Percentiles rank a stretch among this genome's conserved stretches.
phyloP scores from a whole-genome alignment of 2,329 filamentous ascomycete genomes.

The Laburnicola sp. region DNA sequence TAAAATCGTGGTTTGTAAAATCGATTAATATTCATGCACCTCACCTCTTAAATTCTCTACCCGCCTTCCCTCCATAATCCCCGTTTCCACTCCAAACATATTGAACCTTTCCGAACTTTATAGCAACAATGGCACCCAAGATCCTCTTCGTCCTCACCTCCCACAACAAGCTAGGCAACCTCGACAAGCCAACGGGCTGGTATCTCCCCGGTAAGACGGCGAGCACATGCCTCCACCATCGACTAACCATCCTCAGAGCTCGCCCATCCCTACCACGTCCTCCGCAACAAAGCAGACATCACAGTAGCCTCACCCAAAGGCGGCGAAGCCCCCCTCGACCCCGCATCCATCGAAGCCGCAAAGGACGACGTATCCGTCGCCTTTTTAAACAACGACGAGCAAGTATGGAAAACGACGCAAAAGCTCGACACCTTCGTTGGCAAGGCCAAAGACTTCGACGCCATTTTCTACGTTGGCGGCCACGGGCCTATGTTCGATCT shows the following conservation, averaged over 20 bases:
- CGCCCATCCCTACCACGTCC: conserved; percentile 46
- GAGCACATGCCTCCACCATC: background rate
- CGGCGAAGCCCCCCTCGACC: conserved; percentile 45
- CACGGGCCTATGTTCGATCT: conserved; percentile 71
- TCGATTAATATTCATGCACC: no score
- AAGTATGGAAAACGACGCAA: conserved; percentile 66
- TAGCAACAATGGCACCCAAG: conserved; percentile 49
- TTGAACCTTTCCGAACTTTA: no score
- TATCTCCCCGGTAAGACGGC: conserved; percentile 53
- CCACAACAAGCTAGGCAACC: conserved; percentile 51
- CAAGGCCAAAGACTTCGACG: conserved; percentile 62
- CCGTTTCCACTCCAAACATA: no score
- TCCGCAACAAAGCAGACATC: conserved; percentile 43
- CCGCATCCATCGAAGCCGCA: conserved; percentile 44
- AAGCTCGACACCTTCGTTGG: conserved; percentile 61
- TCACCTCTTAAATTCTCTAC: no score
- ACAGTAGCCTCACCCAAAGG: conserved; percentile 47
- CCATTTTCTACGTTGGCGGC: conserved; percentile 63
- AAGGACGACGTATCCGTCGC: conserved; percentile 51
- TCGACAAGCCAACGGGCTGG: conserved; percentile 65
- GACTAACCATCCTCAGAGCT: conserved; percentile 17
- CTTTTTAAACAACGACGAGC: conserved; percentile 56
- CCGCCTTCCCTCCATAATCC: background rate
- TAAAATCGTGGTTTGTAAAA: no score
- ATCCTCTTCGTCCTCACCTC: conserved; percentile 74